These are phyloP conservation scores for Phytophthora sojae DNA, from an alignment of 352 stramenopile species.

Conservation along the genomic window DNA sequence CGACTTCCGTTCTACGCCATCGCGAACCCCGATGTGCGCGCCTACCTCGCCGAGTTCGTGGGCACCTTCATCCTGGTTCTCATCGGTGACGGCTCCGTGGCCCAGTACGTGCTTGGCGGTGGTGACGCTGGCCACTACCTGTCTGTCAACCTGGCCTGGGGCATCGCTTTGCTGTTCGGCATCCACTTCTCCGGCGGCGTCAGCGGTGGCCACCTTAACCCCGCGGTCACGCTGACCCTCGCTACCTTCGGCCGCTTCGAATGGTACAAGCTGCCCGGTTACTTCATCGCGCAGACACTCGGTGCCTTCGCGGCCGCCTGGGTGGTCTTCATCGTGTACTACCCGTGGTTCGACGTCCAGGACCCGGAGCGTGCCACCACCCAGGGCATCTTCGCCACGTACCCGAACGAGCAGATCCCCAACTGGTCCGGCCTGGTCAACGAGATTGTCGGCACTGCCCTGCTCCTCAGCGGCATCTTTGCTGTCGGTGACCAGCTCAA, in stretches of 20 bases:
- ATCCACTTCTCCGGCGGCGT: slow-evolving; percentile 62
- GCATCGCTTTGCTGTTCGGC: slow-evolving; percentile 65
- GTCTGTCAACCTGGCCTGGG: slow-evolving; percentile 62
- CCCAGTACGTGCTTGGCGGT: slow-evolving; percentile 55
- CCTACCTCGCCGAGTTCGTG: slow-evolving; percentile 67
- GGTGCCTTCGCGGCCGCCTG: slow-evolving; percentile 52
- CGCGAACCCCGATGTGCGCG: slow-evolving; percentile 45
- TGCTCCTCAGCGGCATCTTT: slow-evolving; percentile 53
- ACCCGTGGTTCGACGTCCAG: slow-evolving; percentile 52
- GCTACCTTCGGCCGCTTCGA: slow-evolving; percentile 51
- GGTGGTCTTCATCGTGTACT: slow-evolving; percentile 65
- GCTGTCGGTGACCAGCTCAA: slow-evolving; percentile 51
- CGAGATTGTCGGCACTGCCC: slow-evolving; percentile 53
- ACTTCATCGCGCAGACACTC: slow-evolving; percentile 53
- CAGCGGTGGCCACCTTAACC: slow-evolving; percentile 72
- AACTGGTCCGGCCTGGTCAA: slow-evolving; percentile 48
- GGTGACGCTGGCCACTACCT: slow-evolving; percentile 55
- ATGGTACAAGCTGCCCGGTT: slow-evolving; percentile 59
- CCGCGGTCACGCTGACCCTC: slow-evolving; percentile 57
- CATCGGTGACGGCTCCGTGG: slow-evolving; percentile 63
- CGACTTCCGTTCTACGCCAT: slow-evolving; percentile 41
- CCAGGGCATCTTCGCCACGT: slow-evolving; percentile 54
- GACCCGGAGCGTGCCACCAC: slow-evolving; percentile 49
- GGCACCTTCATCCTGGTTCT: slow-evolving; percentile 69
- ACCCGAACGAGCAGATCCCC: slow-evolving; percentile 52